Evolutionary conservation across 2,329 filamentous ascomycete species (phyloP).

Genomic region (Phyllosticta capitalensis): DNA sequence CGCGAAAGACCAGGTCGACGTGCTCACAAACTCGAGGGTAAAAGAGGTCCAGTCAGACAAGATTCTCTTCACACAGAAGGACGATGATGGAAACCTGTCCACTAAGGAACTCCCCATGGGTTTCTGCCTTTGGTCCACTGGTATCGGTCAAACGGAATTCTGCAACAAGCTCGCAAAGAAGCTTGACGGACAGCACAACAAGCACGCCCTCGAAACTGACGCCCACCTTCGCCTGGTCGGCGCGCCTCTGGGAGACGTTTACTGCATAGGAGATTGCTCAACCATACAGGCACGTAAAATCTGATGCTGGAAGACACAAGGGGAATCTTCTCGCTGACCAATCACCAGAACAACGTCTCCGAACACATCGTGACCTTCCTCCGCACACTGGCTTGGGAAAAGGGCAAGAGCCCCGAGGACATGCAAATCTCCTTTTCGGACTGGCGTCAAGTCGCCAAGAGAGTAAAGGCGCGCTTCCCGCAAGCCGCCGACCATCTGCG

Average conservation of each 20-base stretch:
- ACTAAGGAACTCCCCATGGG: conserved; percentile 91
- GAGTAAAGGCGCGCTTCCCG: conserved; percentile 81
- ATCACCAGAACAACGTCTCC: conserved; percentile 68
- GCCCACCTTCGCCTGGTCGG: conserved; percentile 83
- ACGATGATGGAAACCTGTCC: conserved; percentile 60
- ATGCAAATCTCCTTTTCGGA: conserved; percentile 77
- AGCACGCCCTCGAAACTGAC: conserved; percentile 88
- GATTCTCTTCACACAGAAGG: conserved; percentile 81
- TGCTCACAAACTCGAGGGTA: conserved; percentile 87
- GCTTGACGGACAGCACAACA: conserved; percentile 72
- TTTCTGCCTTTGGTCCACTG: conserved; percentile 96
- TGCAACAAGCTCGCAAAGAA: conserved; percentile 68
- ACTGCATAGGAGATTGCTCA: conserved; percentile 89
- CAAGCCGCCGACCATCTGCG: conserved; percentile 81
- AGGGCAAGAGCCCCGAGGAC: conserved; percentile 80
- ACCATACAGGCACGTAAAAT: conserved; percentile 58
- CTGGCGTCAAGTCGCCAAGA: conserved; percentile 75
- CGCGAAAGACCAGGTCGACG: conserved; percentile 79
- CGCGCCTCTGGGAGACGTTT: conserved; percentile 85
- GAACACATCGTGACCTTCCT: conserved; percentile 87
- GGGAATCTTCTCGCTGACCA: too few species aligned
- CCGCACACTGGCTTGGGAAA: conserved; percentile 81
- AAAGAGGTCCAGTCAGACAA: conserved; percentile 76
- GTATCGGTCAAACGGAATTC: conserved; percentile 77
- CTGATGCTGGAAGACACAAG: too few species aligned